Evolutionary conservation across 2,329 filamentous ascomycete genomes (phyloP).

Genomic region (Pezicula rhizophila): DNA sequence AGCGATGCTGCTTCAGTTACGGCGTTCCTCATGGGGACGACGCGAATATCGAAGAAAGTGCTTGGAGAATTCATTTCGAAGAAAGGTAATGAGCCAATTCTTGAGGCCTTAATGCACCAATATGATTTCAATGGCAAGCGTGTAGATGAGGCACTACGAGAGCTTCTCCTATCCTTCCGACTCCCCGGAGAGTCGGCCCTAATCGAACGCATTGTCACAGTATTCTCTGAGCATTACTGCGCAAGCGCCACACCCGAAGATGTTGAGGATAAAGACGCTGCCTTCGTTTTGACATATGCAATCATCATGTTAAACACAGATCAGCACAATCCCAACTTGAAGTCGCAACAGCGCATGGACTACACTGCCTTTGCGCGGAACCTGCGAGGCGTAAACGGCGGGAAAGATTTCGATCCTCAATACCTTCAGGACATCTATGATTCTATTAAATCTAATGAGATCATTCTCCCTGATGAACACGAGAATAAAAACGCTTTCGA

Average conservation of each 20-base stretch:
- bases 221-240: slow-evolving; percentile 83
- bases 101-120: slow-evolving; percentile 77
- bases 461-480: slow-evolving; percentile 94
- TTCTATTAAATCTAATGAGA: slow-evolving; percentile 87
- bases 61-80: slow-evolving; percentile 93
- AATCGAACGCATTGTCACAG: slow-evolving; percentile 86
- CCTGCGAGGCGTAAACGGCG: slow-evolving; percentile 81
- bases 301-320: slow-evolving; percentile 98
- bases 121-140: slow-evolving; percentile 85
- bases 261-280: slow-evolving; percentile 78
- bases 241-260: slow-evolving; percentile 62
- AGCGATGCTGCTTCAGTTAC: slow-evolving; percentile 73
- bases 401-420: slow-evolving; percentile 74
- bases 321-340: slow-evolving; percentile 90
- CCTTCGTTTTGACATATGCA: slow-evolving; percentile 88
- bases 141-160: slow-evolving; percentile 82
- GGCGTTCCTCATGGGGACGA: slow-evolving; percentile 81
- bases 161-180: slow-evolving; percentile 86
- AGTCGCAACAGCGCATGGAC: slow-evolving; percentile 73
- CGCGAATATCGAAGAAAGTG: slow-evolving; percentile 80
- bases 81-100: slow-evolving; percentile 75
- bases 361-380: slow-evolving; percentile 79
- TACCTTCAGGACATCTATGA: slow-evolving; percentile 85
- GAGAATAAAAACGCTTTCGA: slow-evolving; percentile 96
- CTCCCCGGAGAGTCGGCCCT: slow-evolving; percentile 87